Evolutionary conservation across 2,329 filamentous ascomycete species (phyloP), one percentile per base, ranked within the genome.

Genomic region (Pseudopithomyces maydicus): DNA sequence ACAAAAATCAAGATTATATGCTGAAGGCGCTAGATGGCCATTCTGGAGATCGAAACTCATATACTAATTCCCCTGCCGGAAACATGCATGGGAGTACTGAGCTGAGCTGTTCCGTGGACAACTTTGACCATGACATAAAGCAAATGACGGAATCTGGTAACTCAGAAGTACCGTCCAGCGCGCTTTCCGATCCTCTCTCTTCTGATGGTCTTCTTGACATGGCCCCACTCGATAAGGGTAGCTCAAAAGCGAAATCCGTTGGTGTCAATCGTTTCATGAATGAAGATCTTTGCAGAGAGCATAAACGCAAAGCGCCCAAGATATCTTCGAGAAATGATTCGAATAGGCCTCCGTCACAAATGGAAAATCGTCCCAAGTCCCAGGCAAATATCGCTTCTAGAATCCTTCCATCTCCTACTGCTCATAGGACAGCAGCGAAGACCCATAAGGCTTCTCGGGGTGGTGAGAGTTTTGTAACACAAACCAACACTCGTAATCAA

Each of bases 381-480:
- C 66, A 66, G 50, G 73, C 72, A 10, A 74, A 75, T 32, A 73
- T 66, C 17, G 67, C 67, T 17, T 73, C 70, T 26, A 61, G 70
- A 1, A 69, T 75, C 57, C 63, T 63, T 55, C 64, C 65, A 6
- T 56, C 64, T 12, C 55, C 43, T 36, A 2, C 29, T 11, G 15
- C 57, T 49, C 39, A 2, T 36, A 19, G 6, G 19, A 12, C 44
- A 14, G 29, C 47, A 32, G 23, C 2, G 26, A 19, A 19, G n/a
- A 6, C 6, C 11, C 6, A 14, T 22, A 7, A 14, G n/a, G 19
- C 26, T 35, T 17, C 15, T 4, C 17, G 29, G 15, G 35, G 32
- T 8, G 10, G 11, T 3, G 17, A 3, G 32, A 48, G 36, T 8
- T 23, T 11, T 23, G 6, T 17, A 36, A 35, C 26, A 0, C 17